A percentile compares a stretch with the other conserved stretches of the same genome.
phyloP scores from a whole-genome alignment of 1,139 yeast genomes.

The Yamadazyma epiphylla region DNA sequence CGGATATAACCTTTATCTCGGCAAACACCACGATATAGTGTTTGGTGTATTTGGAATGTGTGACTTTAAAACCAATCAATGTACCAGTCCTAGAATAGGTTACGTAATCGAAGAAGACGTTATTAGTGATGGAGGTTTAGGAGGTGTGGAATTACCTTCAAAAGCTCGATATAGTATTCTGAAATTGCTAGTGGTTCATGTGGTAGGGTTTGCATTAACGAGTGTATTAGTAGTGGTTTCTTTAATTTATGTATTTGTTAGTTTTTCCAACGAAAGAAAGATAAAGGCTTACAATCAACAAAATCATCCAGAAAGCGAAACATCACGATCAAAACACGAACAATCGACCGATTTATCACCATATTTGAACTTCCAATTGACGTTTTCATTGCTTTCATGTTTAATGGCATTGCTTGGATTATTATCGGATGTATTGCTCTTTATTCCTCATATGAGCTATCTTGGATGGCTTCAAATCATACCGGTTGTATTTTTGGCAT shows the following conservation, averaged over 20 bases:
- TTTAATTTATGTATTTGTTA: slow-evolving; percentile 5
- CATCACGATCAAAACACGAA: not conserved
- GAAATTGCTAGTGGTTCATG: slow-evolving; percentile 42
- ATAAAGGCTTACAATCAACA: not conserved
- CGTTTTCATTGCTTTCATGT: slow-evolving; percentile 32
- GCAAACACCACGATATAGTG: slow-evolving; percentile 27
- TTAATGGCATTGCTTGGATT: slow-evolving; percentile 37
- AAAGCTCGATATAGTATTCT: slow-evolving; percentile 39
- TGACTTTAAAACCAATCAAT: slow-evolving; percentile 20
- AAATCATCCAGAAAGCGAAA: not conserved
- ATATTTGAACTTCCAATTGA: slow-evolving; percentile 30
- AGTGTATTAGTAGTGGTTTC: slow-evolving; percentile 21
- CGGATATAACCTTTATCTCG: slow-evolving; percentile 22
- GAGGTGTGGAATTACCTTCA: slow-evolving; percentile 36
- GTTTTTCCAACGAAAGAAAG: not conserved
- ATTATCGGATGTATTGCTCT: slow-evolving; percentile 38
- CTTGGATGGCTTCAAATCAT: slow-evolving; percentile 45
- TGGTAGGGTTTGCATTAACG: slow-evolving; percentile 38
- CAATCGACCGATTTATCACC: slow-evolving; percentile 19
- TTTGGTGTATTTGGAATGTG: slow-evolving; percentile 48
- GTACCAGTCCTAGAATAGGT: slow-evolving; percentile 36
- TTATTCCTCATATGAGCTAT: slow-evolving; percentile 37
- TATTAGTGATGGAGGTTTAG: slow-evolving; percentile 15
- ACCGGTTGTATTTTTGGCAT: slow-evolving; percentile 34
- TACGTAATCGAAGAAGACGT: slow-evolving; percentile 19